Percentiles rank a stretch among this genome's conserved stretches.
phyloP scores from a whole-genome alignment of 257 asterid species.

The Fraxinus excelsior region DNA sequence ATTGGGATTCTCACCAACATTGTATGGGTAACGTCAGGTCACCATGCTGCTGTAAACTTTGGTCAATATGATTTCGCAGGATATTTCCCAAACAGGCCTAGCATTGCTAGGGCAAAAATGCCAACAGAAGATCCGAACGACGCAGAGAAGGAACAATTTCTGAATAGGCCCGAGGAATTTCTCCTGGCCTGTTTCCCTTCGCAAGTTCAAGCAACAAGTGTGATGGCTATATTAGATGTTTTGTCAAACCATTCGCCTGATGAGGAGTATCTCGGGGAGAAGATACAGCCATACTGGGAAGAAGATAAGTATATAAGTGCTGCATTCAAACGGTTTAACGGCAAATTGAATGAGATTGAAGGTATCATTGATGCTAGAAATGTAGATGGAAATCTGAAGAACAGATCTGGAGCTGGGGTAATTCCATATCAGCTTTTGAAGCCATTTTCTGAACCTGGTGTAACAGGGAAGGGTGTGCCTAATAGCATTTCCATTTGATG shows the following conservation, averaged over 20 bases:
- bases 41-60: constrained; percentile 84
- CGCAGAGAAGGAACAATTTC: constrained; percentile 38
- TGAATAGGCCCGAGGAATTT: constrained; percentile 60
- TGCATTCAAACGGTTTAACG: constrained; percentile 54
- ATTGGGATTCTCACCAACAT: constrained; percentile 61
- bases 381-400: constrained; percentile 32
- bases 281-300: constrained; percentile 45
- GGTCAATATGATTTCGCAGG: constrained; percentile 71
- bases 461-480: constrained; percentile 77
- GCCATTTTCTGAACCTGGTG: constrained; percentile 70
- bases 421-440: constrained; percentile 70
- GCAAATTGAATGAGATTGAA: constrained; percentile 58
- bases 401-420: constrained; percentile 77
- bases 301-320: constrained; percentile 40
- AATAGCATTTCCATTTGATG: constrained; percentile 75
- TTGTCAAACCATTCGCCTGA: constrained; percentile 79
- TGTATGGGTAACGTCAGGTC: constrained; percentile 73
- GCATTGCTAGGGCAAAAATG: constrained; percentile 57
- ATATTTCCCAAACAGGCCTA: constrained; percentile 74
- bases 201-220: constrained; percentile 53
- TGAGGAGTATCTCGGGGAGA: constrained; percentile 68
- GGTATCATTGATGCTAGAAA: constrained; percentile 68
- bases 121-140: constrained; percentile 63
- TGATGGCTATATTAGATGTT: constrained; percentile 61
- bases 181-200: constrained; percentile 61